Conservation (phyloP, 208 protist species). For the Trypanosoma caninum region DNA sequence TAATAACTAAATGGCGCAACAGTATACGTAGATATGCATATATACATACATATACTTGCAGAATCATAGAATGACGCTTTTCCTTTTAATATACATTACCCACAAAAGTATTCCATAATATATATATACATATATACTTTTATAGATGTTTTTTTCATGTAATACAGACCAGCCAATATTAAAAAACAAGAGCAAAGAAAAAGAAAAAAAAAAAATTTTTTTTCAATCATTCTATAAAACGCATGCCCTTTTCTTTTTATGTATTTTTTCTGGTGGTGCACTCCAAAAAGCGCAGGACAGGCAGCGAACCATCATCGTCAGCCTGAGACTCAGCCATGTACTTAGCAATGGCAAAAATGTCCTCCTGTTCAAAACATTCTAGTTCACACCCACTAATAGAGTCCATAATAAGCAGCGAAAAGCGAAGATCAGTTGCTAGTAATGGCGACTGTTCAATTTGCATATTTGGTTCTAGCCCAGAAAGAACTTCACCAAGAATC, state of each 20-base stretch:
- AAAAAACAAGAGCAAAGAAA: not conserved
- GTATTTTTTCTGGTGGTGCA: not conserved
- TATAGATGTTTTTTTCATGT: too few species aligned
- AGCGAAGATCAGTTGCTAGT: conserved; percentile 29
- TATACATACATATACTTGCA: not conserved
- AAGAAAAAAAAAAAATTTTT: conserved; percentile 13
- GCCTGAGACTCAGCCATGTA: conserved; percentile 24
- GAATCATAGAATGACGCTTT: too few species aligned
- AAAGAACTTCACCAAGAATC: conserved; percentile 32
- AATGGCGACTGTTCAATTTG: conserved; percentile 20
- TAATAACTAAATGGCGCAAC: not conserved
- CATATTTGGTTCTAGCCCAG: conserved; percentile 15
- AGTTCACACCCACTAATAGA: conserved; percentile 37
- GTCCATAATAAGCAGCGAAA: conserved; percentile 49
- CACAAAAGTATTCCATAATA: too few species aligned
- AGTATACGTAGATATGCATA: not conserved
- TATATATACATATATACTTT: too few species aligned
- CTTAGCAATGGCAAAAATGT: conserved; percentile 42
- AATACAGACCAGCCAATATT: not conserved
- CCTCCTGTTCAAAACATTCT: conserved; percentile 46
- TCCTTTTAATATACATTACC: too few species aligned
- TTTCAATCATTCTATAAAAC: too few species aligned
- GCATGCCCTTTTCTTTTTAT: conserved; percentile 1
- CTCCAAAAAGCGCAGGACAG: conserved; percentile 47
- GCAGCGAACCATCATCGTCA: conserved; percentile 26